Evolutionary conservation across 208 protist species (phyloP).

Genomic region (Angomonas ambiguus): DNA sequence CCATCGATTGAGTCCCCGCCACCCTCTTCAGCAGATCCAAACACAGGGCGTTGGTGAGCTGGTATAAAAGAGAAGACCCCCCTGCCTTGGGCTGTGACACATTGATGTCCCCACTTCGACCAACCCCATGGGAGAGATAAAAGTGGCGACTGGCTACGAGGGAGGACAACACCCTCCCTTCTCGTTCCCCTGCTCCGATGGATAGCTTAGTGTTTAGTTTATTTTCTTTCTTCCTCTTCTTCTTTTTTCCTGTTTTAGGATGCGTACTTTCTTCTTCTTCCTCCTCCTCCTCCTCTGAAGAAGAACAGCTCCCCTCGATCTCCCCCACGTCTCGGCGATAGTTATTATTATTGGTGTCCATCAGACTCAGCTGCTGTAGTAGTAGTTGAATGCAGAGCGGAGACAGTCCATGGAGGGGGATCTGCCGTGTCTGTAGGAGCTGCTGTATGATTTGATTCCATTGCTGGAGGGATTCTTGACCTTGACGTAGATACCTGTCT

Average conservation of each 20-base stretch:
- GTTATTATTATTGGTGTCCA: conserved; percentile 92
- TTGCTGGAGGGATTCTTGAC: conserved; percentile 38
- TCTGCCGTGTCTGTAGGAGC: conserved; percentile 80
- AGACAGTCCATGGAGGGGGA: conserved; percentile 86
- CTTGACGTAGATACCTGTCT: conserved; percentile 46
- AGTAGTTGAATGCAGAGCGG: conserved; percentile 86
- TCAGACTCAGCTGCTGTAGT: conserved; percentile 88
- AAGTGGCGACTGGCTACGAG: conserved; percentile 88
- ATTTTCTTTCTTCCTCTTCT: no score
- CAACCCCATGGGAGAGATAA: conserved; percentile 93
- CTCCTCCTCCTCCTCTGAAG: no score
- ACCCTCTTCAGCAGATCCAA: conserved; percentile 68
- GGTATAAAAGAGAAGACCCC: conserved; percentile 92
- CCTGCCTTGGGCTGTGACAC: conserved; percentile 97
- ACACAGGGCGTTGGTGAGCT: conserved; percentile 89
- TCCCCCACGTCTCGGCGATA: conserved; percentile 94
- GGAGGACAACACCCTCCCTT: conserved; percentile 86
- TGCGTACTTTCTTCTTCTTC: no score
- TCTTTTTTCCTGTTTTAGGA: no score
- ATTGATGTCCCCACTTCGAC: conserved; percentile 92
- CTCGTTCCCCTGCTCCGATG: conserved; percentile 87
- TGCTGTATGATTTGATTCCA: conserved; percentile 31
- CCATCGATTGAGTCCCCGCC: conserved; percentile 40
- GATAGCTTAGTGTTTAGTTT: not conserved
- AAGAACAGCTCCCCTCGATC: conserved; percentile 94